Percentiles rank a stretch among this genome's conserved stretches.
Evolutionary conservation across 1,284 basidiomycete genomes (phyloP).

Genomic region (Apiotrichum porosum): DNA sequence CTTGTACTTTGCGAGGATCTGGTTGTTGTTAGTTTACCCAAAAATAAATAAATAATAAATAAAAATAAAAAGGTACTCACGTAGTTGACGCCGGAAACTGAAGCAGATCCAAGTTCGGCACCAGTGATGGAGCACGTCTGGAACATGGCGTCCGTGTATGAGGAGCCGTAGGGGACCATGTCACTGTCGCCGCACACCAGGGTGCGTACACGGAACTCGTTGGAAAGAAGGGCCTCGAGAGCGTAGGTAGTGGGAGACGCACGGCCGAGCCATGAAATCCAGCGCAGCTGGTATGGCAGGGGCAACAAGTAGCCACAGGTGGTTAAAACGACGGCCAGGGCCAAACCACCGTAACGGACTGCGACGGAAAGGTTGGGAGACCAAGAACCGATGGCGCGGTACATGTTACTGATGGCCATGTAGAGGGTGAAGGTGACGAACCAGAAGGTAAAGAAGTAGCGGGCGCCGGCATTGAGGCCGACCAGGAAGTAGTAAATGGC

Average conservation of each 20-base stretch:
- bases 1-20: no score
- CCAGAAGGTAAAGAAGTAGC: slow-evolving; percentile 44
- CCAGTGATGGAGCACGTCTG: slow-evolving; percentile 47
- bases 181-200: slow-evolving; percentile 43
- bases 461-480: slow-evolving; percentile 27
- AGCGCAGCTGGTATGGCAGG: slow-evolving; percentile 39
- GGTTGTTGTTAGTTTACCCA: no score
- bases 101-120: slow-evolving; percentile 14
- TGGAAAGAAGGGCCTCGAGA: slow-evolving; percentile 34
- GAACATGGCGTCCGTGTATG: slow-evolving; percentile 28
- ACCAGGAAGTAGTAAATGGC: slow-evolving; percentile 46
- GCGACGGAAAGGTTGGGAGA: slow-evolving; percentile 36
- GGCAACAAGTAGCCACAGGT: slow-evolving; percentile 12
- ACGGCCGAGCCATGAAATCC: slow-evolving; percentile 23
- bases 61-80: slow-evolving; percentile 39
- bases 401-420: slow-evolving; percentile 32
- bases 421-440: slow-evolving; percentile 31
- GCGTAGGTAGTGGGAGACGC: slow-evolving; percentile 37
- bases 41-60: no score
- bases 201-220: slow-evolving; percentile 49
- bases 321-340: slow-evolving; percentile 14
- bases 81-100: slow-evolving; percentile 34
- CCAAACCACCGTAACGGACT: slow-evolving; percentile 36
- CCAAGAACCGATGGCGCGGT: slow-evolving; percentile 39
- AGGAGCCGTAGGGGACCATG: slow-evolving; percentile 47